Conservation (phyloP, 2,329 filamentous ascomycete genomes). For the Coniochaeta sp. region DNA sequence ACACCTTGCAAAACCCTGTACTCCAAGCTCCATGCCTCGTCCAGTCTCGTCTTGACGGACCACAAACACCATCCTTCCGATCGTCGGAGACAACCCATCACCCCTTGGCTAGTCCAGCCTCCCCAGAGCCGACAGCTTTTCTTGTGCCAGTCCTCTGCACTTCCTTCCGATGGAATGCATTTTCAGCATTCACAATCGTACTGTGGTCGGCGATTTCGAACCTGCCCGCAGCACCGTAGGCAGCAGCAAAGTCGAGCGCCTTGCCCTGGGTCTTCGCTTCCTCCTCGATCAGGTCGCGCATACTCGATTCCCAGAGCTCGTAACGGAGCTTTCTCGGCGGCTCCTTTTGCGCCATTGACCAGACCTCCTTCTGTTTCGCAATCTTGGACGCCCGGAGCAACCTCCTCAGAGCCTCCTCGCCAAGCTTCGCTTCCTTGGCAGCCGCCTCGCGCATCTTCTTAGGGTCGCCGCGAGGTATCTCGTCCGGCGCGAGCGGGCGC, state of each 20-base stretch:
- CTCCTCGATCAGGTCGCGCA: constrained; percentile 46
- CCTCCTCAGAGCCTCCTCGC: constrained; percentile 52
- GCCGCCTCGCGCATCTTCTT: constrained; percentile 54
- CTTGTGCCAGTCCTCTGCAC: constrained; percentile 40
- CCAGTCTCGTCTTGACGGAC: neutral
- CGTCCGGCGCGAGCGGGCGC: constrained; percentile 23
- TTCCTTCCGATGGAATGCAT: constrained; percentile 44
- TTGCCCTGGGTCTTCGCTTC: constrained; percentile 11
- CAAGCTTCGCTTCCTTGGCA: constrained; percentile 51
- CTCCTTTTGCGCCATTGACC: constrained; percentile 46
- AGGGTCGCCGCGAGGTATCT: constrained; percentile 38
- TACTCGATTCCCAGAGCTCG: constrained; percentile 53
- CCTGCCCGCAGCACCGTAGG: constrained; percentile 24
- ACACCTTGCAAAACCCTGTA: neutral
- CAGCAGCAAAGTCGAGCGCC: constrained; percentile 19
- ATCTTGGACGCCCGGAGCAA: constrained; percentile 56
- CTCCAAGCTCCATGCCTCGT: neutral
- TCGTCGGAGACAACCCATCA: neutral
- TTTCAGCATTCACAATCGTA: constrained; percentile 56
- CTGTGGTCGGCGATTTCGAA: constrained; percentile 54
- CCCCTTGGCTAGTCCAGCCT: constrained; percentile 8
- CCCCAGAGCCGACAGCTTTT: constrained; percentile 17
- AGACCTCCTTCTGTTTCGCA: constrained; percentile 57
- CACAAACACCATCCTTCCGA: neutral
- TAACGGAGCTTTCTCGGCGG: constrained; percentile 46